Percentiles rank a stretch among this genome's conserved stretches.
phyloP scores from a whole-genome alignment of 1,139 yeast species.

The Ashbya aceris region DNA sequence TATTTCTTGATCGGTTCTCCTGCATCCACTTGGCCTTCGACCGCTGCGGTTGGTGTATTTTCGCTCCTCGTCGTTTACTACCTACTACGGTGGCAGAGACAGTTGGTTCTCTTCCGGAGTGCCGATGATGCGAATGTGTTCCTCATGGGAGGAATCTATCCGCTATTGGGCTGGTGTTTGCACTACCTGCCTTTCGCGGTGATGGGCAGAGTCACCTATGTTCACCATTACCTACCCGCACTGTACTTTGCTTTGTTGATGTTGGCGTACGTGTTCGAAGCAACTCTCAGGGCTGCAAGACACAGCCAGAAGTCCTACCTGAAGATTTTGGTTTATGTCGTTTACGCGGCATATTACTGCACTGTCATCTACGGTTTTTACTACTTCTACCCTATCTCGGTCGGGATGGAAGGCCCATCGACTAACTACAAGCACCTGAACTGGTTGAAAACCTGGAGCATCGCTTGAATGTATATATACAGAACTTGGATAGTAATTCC shows the following conservation, averaged over 20 bases:
- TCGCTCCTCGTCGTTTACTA: slow-evolving; percentile 47
- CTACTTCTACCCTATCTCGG: slow-evolving; percentile 67
- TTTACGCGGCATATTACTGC: slow-evolving; percentile 41
- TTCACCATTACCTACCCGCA: slow-evolving; percentile 96
- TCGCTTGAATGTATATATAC: slow-evolving; percentile 21
- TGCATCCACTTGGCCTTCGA: slow-evolving; percentile 87
- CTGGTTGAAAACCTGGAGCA: slow-evolving; percentile 70
- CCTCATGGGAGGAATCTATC: slow-evolving; percentile 77
- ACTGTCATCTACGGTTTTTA: slow-evolving; percentile 59
- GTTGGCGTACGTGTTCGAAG: slow-evolving; percentile 66
- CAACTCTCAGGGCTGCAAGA: slow-evolving; percentile 10
- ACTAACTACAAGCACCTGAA: slow-evolving; percentile 60
- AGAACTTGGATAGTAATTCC: too few species aligned
- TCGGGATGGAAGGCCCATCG: slow-evolving; percentile 85
- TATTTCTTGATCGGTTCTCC: slow-evolving; percentile 92
- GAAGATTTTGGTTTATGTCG: slow-evolving; percentile 25
- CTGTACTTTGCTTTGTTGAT: slow-evolving; percentile 88
- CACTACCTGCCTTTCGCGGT: slow-evolving; percentile 84
- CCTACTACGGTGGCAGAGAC: slow-evolving; percentile 91
- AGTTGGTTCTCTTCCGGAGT: slow-evolving; percentile 51
- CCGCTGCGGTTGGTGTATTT: slow-evolving; percentile 58
- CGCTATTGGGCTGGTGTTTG: slow-evolving; percentile 91
- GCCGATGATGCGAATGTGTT: slow-evolving; percentile 35
- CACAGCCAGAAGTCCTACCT: slow-evolving; percentile 35
- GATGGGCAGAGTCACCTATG: slow-evolving; percentile 96